Evolutionary conservation across 2,329 filamentous ascomycete genomes (phyloP).

Genomic region (Penicillium hordei): DNA sequence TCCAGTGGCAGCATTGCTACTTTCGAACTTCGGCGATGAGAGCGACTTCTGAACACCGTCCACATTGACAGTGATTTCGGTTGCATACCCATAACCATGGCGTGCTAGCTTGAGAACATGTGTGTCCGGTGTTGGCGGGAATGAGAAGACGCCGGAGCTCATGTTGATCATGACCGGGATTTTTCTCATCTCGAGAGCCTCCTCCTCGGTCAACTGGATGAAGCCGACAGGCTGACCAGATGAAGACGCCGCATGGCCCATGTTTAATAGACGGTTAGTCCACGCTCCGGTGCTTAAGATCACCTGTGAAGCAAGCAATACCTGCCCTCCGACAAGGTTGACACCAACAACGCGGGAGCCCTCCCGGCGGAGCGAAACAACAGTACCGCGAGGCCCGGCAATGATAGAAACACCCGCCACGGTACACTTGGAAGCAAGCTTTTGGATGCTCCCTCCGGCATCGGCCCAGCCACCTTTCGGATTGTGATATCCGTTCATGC

Average conservation of each 20-base stretch:
- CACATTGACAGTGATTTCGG: conserved; percentile 31
- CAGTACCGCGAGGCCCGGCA: conserved; percentile 36
- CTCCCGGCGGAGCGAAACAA: conserved; percentile 30
- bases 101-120: conserved; percentile 63
- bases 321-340: conserved; percentile 49
- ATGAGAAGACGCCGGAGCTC: conserved; percentile 48
- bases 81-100: conserved; percentile 63
- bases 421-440: conserved; percentile 26
- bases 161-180: conserved; percentile 60
- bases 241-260: conserved; percentile 69
- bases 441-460: conserved; percentile 58
- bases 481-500: conserved; percentile 67
- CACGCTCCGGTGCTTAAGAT: conserved; percentile 81
- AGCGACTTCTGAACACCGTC: conserved; percentile 26
- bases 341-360: conserved; percentile 55
- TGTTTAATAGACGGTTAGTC: conserved; percentile 71
- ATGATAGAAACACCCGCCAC: conserved; percentile 46
- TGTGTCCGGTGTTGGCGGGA: conserved; percentile 48
- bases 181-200: conserved; percentile 61
- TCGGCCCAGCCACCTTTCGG: conserved; percentile 76
- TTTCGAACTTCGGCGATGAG: conserved; percentile 39
- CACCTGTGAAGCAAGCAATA: conserved; percentile 65
- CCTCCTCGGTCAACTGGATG: conserved; percentile 66
- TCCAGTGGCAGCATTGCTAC: conserved; percentile 40
- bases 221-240: conserved; percentile 79